Percentiles rank a stretch among this genome's conserved stretches.
Evolutionary conservation across 1,139 yeast species (phyloP).

Genomic region (Keqinozyma sinolaborantium): DNA sequence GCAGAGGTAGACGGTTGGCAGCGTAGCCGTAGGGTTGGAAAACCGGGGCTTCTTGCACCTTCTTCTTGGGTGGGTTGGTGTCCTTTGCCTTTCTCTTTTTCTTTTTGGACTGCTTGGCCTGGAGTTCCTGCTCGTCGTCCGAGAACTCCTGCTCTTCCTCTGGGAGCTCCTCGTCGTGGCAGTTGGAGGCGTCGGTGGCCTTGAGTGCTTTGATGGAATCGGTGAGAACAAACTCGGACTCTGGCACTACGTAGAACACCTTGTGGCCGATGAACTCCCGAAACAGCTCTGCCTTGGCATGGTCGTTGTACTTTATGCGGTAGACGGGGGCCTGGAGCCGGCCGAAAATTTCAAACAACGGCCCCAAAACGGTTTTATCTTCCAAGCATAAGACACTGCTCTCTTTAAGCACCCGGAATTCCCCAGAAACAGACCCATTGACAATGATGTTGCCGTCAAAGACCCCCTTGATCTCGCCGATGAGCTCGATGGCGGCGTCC

Average conservation of each 20-base stretch:
- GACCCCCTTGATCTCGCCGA: slow-evolving; percentile 69
- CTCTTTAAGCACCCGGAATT: slow-evolving; percentile 77
- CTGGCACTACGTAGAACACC: slow-evolving; percentile 77
- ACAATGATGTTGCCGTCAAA: slow-evolving; percentile 74
- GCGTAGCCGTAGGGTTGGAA: slow-evolving; percentile 6
- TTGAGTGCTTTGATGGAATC: slow-evolving; percentile 63
- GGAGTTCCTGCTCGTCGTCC: slow-evolving; percentile 81
- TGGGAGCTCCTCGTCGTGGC: slow-evolving; percentile 91
- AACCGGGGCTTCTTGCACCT: neutral
- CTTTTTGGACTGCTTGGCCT: slow-evolving; percentile 55
- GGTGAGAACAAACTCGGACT: slow-evolving; percentile 76
- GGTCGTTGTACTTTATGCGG: slow-evolving; percentile 62
- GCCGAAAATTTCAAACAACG: slow-evolving; percentile 87
- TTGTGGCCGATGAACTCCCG: slow-evolving; percentile 49
- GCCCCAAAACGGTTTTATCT: slow-evolving; percentile 73
- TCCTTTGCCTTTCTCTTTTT: slow-evolving; percentile 40
- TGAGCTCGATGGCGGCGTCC: slow-evolving; percentile 62
- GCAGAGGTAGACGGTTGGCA: neutral
- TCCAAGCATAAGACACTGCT: slow-evolving; percentile 77
- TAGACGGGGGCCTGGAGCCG: slow-evolving; percentile 81
- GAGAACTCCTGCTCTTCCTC: slow-evolving; percentile 93
- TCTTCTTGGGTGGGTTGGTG: slow-evolving; percentile 1
- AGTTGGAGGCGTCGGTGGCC: slow-evolving; percentile 94
- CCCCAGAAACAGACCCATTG: slow-evolving; percentile 78
- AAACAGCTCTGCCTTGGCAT: slow-evolving; percentile 29